phyloP scores from a whole-genome alignment of 805 yeast species.

The Phaffomyces thermotolerans region DNA sequence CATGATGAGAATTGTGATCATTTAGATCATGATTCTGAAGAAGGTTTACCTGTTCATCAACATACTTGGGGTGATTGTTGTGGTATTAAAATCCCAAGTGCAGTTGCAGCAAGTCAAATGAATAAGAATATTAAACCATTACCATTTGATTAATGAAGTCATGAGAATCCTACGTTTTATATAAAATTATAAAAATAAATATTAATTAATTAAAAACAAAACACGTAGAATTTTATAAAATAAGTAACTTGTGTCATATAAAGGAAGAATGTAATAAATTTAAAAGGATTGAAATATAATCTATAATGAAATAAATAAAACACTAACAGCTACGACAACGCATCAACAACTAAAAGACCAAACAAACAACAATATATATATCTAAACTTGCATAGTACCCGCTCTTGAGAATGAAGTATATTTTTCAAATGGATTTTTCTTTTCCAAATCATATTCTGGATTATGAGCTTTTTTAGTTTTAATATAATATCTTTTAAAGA shows the following conservation, averaged over 20 bases:
- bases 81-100: conserved; percentile 94
- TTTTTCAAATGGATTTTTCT: conserved; percentile 53
- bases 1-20: conserved; percentile 28
- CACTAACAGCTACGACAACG: no score
- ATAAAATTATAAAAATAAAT: no score
- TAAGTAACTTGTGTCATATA: no score
- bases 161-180: no score
- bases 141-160: conserved; percentile 55
- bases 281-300: no score
- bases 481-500: conserved; percentile 49
- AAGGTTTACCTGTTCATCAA: conserved; percentile 28
- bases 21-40: conserved; percentile 28
- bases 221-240: no score
- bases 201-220: no score
- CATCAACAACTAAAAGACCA: not conserved
- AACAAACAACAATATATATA: not conserved
- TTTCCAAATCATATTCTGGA: conserved; percentile 60
- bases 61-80: conserved; percentile 96
- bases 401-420: conserved; percentile 53
- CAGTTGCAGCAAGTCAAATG: conserved; percentile 77
- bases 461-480: conserved; percentile 38
- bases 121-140: conserved; percentile 34
- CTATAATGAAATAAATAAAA: no score
- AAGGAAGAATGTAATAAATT: no score
- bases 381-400: conserved; percentile 30